Base-by-base conservation (phyloP, 306 rosid genomes). In the Sphenostylis stenocarpa region DNA sequence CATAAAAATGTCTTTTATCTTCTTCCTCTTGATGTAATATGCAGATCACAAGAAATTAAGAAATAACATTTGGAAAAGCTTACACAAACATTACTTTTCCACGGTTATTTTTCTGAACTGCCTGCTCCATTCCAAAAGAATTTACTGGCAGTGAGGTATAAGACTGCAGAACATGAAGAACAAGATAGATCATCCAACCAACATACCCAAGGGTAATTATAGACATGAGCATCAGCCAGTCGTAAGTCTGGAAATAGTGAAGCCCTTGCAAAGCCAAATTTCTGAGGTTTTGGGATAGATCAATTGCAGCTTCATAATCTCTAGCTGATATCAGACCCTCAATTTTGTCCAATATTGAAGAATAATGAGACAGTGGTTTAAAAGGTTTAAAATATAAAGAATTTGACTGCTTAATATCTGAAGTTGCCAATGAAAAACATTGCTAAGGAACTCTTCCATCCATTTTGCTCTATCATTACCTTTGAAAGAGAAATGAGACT, bases 161-260 rank as follows among this genome's bases (percentile, higher is more conserved):
- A 63, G 96, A 93, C 77, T 93, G 96, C 84, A 93, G 90, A 78
- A 93, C 91, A 45, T 93, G 96, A 48, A 93, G 87, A 82, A 85
- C 82, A 85, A 93, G 84, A 83, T 89, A 86, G 77, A 90, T 77
- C 96, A 93, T 93, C 98, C 98, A 93, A 77, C 96, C 98, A 77
- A 87, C 67, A 77, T 93, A 93, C 58, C 98, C 98, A 56, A 93
- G 89, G 75, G 91, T 87, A 61, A 93, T 90, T 64, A 93, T 79
- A 63, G 94, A 87, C 93, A 90, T 89, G 62, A 93, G 96, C 98
- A 89, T 87, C 86, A 90, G 78, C 98, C 98, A 93, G 79, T 93
- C 98, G 43, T 93, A 93, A 67, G 98, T 93, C 82, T 93, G 98
- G 80, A 93, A 93, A 86, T 93, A 93, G 74, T 90, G 90, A 81